Evolutionary conservation across 192 early-diverging fungal species (phyloP).

Genomic region (Paraglomus brasilianum): DNA sequence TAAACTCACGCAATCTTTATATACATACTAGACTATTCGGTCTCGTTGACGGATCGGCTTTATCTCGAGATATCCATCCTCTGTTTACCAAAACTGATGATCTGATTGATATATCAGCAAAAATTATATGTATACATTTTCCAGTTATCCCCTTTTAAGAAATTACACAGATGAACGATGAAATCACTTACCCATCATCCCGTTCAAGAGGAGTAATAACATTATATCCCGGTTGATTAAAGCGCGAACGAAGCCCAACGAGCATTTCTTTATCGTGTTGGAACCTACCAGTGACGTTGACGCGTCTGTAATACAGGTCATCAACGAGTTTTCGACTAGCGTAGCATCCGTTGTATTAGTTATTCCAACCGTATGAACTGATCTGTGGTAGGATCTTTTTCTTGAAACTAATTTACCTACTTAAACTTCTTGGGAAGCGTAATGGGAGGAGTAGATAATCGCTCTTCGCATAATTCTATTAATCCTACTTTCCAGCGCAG

Average conservation of each 20-base stretch:
- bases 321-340: slow-evolving; percentile 42
- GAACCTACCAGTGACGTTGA: slow-evolving; percentile 67
- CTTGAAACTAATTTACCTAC: slow-evolving; percentile 27
- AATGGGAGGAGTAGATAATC: slow-evolving; percentile 59
- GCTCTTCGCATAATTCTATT: slow-evolving; percentile 69
- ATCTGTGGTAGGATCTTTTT: background rate
- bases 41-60: slow-evolving; percentile 55
- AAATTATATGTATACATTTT: background rate
- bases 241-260: slow-evolving; percentile 72
- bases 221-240: slow-evolving; percentile 70
- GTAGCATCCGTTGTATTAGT: background rate
- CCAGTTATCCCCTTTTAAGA: background rate
- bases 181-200: slow-evolving; percentile 52
- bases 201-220: slow-evolving; percentile 75
- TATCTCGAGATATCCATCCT: slow-evolving; percentile 82
- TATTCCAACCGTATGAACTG: background rate
- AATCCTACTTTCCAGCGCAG: slow-evolving; percentile 85
- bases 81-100: slow-evolving; percentile 79
- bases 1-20: background rate
- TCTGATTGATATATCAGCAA: slow-evolving; percentile 36
- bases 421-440: slow-evolving; percentile 68
- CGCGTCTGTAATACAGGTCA: slow-evolving; percentile 76
- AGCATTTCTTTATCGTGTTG: slow-evolving; percentile 76
- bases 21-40: slow-evolving; percentile 40
- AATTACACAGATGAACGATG: background rate